These are phyloP conservation scores for Nannochloropsis salina DNA, from an alignment of 108 stramenopile genomes.

Conservation along the genomic window DNA sequence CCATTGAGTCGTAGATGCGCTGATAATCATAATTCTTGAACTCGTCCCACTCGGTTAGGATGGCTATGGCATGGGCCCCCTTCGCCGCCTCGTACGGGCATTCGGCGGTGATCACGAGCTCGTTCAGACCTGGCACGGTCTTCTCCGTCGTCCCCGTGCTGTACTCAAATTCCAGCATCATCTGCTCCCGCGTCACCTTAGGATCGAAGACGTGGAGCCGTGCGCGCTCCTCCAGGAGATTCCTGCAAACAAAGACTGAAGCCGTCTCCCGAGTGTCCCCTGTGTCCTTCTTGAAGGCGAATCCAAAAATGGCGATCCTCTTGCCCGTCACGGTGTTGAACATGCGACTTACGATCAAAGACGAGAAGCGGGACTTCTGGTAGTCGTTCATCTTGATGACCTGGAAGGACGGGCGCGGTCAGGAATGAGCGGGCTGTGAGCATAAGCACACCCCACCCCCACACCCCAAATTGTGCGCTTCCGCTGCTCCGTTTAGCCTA, in stretches of 20 bases:
- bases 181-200: conserved; percentile 75
- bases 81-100: conserved; percentile 82
- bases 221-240: conserved; percentile 87
- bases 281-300: conserved; percentile 99
- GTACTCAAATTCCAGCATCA: conserved; percentile 96
- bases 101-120: conserved; percentile 67
- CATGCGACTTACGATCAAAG: conserved; percentile 89
- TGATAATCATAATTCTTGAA: conserved; percentile 89
- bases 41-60: conserved; percentile 99
- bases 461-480: too few species aligned
- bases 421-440: too few species aligned
- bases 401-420: conserved; percentile 40
- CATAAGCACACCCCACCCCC: too few species aligned
- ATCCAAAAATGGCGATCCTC: conserved; percentile 95
- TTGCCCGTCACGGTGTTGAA: conserved; percentile 99
- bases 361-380: conserved; percentile 96
- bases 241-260: conserved; percentile 86
- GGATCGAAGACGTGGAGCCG: conserved; percentile 92
- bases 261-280: conserved; percentile 98
- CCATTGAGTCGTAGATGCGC: conserved; percentile 82
- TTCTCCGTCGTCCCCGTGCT: conserved; percentile 77
- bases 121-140: conserved; percentile 65
- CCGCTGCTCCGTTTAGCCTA: not conserved
- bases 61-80: conserved; percentile 90
- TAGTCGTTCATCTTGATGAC: conserved; percentile 98